Base-by-base conservation (phyloP, 2,329 filamentous ascomycete species). In the Colletotrichum sp. region DNA sequence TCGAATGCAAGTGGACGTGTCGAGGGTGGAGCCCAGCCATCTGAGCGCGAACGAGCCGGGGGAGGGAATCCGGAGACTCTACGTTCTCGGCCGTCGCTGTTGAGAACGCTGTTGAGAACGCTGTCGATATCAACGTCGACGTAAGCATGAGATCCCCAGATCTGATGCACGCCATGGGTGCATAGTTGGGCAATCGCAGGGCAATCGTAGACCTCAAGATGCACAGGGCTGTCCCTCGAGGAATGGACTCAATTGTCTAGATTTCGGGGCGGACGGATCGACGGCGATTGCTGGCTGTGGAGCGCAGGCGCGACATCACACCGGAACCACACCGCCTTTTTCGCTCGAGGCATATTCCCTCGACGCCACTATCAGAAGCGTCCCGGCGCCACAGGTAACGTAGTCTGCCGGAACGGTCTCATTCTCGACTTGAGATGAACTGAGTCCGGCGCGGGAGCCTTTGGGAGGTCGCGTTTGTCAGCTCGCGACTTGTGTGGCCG, bases 241-340 rank as follows among this genome's bases (percentile, higher is more conserved):
- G 26, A 32, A 38, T 28, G 28, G 52, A 28, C 48, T 56, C 26
- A 60, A 36, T 26, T 68, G 38, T 36, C 34, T 18, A 55, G 7
- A 66, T 55, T 64, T 75, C 58, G 64, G 58, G 64, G 67, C 56
- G 56, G 56, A 69, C 68, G 28, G 36, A 73, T 55, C 61, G 58
- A 76, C 68, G n/a, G 43, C 30, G 36, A 18, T 62, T 48, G 52
- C 74, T 70, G 58, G 76, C 62, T 74, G 52, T 67, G 58, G 38
- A 75, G 58, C 68, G 76, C 36, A 61, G 55, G 58, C 18, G 70
- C 62, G 67, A 77, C 76, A 77, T 74, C 76, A 76, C 38, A 48
- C 43, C 60, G 26, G 56, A 48, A 71, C 56, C 75, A 77, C 78
- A 79, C 78, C 78, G 78, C 78, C 76, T 78, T 79, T 79, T 79